Base-by-base conservation (phyloP, 495 filamentous ascomycete genomes). In the Aspergillus nidulans region DNA sequence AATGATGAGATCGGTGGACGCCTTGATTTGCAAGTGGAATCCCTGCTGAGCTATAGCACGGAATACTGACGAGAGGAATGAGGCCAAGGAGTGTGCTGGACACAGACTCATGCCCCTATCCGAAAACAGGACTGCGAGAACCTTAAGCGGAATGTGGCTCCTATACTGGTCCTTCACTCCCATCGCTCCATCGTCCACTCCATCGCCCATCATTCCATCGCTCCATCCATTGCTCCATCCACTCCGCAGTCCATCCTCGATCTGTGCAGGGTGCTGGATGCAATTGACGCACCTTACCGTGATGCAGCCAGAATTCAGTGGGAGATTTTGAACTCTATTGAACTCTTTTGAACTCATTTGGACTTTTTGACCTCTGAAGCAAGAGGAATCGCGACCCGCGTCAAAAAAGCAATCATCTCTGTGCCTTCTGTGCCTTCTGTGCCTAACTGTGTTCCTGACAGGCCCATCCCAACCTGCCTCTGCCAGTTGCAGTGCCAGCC, bases 41-140 rank as follows among this genome's bases (percentile, higher is more conserved):
- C 36, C 36, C 36, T 39, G 36, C 36, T 39, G n/a, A 39, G n/a
- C 36, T 3, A 23, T 43, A 20, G 20, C n/a, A 18, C 9, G 1
- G 40, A 5, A 43, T 10, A 21, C 21, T 13, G 21, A 15, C 42
- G 1, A 45, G 42, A 36, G 26, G 25, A 49, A 32, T 34, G 40
- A 13, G 21, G 47, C 47, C 47, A 49, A 49, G 47, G 18, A n/a
- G 47, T 50, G 47, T 7, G 47, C 20, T 50, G 47, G 48, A 40
- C 48, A 41, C 32, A 50, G 2, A 28, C 23, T 28, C n/a, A 52
- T 52, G 49, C 36, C 25, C 1, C 12, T 52, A 52, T 52, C 49
- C 49, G 49, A 52, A 41, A 52, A 42, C 49, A 24, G 49, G 23
- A 16, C 21, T 34, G 16, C 12, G 16, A 48, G 42, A 25, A 25